A percentile compares a stretch with the other conserved stretches of the same genome.
Conservation (phyloP, 2,329 filamentous ascomycete species). For the Bertia moriformis region DNA sequence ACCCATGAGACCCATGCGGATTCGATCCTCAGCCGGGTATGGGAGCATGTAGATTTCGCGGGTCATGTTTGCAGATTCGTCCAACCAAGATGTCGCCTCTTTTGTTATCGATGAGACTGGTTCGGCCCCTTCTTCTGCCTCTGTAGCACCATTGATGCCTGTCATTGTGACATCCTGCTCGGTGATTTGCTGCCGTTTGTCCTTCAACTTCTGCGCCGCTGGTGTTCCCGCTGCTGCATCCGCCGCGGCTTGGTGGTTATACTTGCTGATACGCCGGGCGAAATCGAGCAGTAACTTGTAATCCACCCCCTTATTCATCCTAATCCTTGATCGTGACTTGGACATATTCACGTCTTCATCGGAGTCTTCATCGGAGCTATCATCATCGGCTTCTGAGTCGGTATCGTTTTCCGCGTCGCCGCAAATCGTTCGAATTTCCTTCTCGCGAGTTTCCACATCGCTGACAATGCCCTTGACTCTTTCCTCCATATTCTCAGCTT, state of each 20-base stretch:
- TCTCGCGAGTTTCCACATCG: slow-evolving; percentile 19
- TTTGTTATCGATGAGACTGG: slow-evolving; percentile 18
- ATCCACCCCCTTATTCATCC: slow-evolving; percentile 15
- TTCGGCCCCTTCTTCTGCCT: slow-evolving; percentile 2
- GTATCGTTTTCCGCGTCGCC: slow-evolving; percentile 8
- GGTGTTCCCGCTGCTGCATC: slow-evolving; percentile 19
- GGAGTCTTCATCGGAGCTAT: slow-evolving; percentile 7
- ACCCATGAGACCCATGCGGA: slow-evolving; percentile 26
- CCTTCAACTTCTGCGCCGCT: slow-evolving; percentile 10
- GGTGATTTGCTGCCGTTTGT: background rate
- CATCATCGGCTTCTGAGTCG: slow-evolving; percentile 10
- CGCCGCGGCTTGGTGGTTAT: slow-evolving; percentile 24
- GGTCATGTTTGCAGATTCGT: slow-evolving; percentile 21
- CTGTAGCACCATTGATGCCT: background rate
- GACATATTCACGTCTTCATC: background rate
- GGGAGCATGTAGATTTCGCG: slow-evolving; percentile 22
- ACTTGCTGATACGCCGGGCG: slow-evolving; percentile 27
- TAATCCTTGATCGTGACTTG: slow-evolving; percentile 1
- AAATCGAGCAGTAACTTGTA: slow-evolving; percentile 25
- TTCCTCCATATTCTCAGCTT: slow-evolving; percentile 21
- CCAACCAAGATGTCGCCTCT: slow-evolving; percentile 21
- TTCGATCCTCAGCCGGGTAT: slow-evolving; percentile 25
- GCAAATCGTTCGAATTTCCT: slow-evolving; percentile 18
- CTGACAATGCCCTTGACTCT: slow-evolving; percentile 22
- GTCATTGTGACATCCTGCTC: slow-evolving; percentile 5